Conservation (phyloP, 306 rosid genomes). For the Cucurbita argyrosperma region DNA sequence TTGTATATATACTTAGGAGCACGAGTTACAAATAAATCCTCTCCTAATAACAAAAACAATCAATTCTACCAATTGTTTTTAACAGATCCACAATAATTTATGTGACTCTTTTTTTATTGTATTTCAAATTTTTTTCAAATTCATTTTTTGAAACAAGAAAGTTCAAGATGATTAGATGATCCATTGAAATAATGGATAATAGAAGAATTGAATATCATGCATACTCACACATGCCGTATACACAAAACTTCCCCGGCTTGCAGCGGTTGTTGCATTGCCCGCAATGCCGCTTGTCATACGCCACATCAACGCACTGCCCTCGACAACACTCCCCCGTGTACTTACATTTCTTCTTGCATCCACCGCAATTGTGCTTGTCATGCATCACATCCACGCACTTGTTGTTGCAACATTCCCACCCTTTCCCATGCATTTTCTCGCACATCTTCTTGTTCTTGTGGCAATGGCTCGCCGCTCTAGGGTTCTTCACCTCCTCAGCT, state of each 20-base stretch:
- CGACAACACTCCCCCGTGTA: slow-evolving; percentile 52
- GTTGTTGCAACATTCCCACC: slow-evolving; percentile 64
- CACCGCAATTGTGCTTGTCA: slow-evolving; percentile 52
- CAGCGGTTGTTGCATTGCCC: slow-evolving; percentile 51
- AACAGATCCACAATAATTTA: background rate
- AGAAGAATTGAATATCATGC: slow-evolving; percentile 21
- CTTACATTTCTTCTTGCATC: slow-evolving; percentile 59
- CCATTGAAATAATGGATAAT: slow-evolving; percentile 2
- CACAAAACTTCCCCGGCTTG: slow-evolving; percentile 20
- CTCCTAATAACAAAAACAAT: background rate
- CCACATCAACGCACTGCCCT: slow-evolving; percentile 43
- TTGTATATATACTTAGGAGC: background rate
- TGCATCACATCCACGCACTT: slow-evolving; percentile 43
- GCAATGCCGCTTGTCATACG: slow-evolving; percentile 70
- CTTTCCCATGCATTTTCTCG: background rate
- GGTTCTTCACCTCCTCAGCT: slow-evolving; percentile 14
- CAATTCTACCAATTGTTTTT: background rate
- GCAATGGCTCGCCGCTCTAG: slow-evolving; percentile 47
- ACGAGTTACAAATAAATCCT: background rate
- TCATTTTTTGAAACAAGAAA: background rate
- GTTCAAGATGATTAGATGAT: background rate
- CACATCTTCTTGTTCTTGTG: slow-evolving; percentile 40
- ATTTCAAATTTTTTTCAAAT: background rate
- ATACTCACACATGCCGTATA: slow-evolving; percentile 56
- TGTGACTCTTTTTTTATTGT: slow-evolving; percentile 2